Evolutionary conservation across 306 rosid genomes (phyloP).

Genomic region (Phaseolus lunatus): DNA sequence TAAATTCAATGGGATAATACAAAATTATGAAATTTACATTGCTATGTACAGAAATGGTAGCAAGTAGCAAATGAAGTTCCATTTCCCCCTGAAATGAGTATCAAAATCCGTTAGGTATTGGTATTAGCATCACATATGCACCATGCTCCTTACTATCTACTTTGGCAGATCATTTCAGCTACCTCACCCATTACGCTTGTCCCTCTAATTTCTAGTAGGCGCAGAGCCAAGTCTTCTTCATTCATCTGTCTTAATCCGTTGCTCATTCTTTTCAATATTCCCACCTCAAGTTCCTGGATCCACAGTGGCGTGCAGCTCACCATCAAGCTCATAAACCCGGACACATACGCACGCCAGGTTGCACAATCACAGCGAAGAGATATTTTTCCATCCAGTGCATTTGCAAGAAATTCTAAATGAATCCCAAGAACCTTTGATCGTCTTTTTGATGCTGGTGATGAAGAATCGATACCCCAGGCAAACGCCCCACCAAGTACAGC

Average conservation of each 20-base stretch:
- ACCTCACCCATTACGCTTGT: constrained; percentile 84
- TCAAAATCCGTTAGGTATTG: constrained; percentile 28
- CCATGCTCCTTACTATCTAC: constrained; percentile 42
- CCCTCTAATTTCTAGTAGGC: constrained; percentile 73
- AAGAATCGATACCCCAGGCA: constrained; percentile 91
- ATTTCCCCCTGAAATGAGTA: constrained; percentile 34
- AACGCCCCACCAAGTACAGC: constrained; percentile 80
- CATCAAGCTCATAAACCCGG: constrained; percentile 79
- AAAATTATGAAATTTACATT: constrained; percentile 39
- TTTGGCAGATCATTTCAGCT: constrained; percentile 78
- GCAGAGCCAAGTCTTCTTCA: constrained; percentile 87
- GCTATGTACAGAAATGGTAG: constrained; percentile 47
- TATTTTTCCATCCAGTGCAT: constrained; percentile 83
- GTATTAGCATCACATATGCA: constrained; percentile 29
- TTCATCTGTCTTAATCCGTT: constrained; percentile 78
- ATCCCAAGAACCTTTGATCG: constrained; percentile 72
- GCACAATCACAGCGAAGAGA: constrained; percentile 81
- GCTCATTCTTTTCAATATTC: constrained; percentile 77
- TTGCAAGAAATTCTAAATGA: constrained; percentile 88
- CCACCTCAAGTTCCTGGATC: constrained; percentile 82
- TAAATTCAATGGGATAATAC: constrained; percentile 32
- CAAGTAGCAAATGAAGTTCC: constrained; percentile 27
- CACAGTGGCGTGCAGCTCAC: constrained; percentile 78
- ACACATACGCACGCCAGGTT: constrained; percentile 86
- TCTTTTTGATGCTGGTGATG: constrained; percentile 71